Conservation (phyloP, 176 grass and related monocot genomes). For the Cenchrus americanus region DNA sequence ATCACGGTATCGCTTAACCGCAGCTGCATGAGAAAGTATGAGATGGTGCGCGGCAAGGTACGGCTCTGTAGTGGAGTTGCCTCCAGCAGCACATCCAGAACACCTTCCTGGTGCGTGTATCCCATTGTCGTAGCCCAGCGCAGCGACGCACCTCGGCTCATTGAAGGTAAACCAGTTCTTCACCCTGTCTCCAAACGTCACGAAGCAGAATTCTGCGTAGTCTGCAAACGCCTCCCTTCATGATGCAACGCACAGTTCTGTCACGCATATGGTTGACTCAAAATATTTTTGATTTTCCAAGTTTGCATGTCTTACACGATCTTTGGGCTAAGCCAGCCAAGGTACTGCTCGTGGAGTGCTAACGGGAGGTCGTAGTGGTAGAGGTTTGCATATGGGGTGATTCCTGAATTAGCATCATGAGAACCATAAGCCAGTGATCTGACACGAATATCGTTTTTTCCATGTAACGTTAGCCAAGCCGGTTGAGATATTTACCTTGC, state of each 20-base stretch:
- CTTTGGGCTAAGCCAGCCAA: conserved; percentile 73
- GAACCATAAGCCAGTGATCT: neutral
- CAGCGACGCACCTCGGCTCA: conserved; percentile 76
- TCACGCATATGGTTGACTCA: neutral
- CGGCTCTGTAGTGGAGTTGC: conserved; percentile 82
- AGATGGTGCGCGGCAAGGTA: conserved; percentile 79
- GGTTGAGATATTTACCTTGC: conserved; percentile 49
- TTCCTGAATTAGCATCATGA: conserved; percentile 51
- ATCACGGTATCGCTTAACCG: conserved; percentile 65
- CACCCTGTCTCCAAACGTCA: conserved; percentile 75
- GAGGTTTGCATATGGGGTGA: conserved; percentile 83
- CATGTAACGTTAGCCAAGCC: neutral
- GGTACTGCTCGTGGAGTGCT: conserved; percentile 81
- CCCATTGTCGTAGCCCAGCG: conserved; percentile 86
- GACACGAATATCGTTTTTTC: neutral
- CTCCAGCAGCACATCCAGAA: conserved; percentile 54
- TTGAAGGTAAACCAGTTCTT: conserved; percentile 98
- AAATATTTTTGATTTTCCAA: neutral
- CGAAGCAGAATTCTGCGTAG: conserved; percentile 87
- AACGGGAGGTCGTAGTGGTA: conserved; percentile 95
- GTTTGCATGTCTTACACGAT: conserved; percentile 64
- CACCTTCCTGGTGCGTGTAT: conserved; percentile 80
- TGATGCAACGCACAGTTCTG: neutral
- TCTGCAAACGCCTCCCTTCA: conserved; percentile 70
- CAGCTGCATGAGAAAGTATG: conserved; percentile 85